Evolutionary conservation across 257 asterid genomes (phyloP), one percentile per base, ranked within the genome.

Genomic region (Jacaranda copaia): DNA sequence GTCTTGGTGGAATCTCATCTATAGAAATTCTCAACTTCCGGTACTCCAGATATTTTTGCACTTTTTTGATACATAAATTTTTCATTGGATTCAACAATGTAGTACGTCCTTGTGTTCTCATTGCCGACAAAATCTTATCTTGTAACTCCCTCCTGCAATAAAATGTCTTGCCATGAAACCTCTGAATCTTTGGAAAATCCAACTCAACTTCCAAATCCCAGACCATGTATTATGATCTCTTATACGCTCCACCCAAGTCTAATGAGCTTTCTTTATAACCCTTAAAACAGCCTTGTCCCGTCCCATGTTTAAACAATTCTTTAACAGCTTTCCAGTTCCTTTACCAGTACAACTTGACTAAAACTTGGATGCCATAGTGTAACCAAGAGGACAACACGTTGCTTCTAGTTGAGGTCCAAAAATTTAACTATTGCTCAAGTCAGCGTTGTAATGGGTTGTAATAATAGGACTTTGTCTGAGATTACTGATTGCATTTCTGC

Each of bases 1-100:
- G 88, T 93, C 75, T 86, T 93, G 80, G 98, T 93, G 71, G 98
- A 91, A 80, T 97, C 98, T 67, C 86, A 93, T 65, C 87, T 87
- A 81, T 88, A 73, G 89, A 72, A 79, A 83, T 3, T 46, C 32
- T 64, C 63, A 15, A 69, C 71, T 62, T 45, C 71, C 4, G 84
- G 87, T 82, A 79, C 45, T 8, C 57, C 5, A 18, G 36, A 4
- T n/a, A 62, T 6, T 56, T 56, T 56, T 8, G 53, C 48, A 18
- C 15, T 64, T 39, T 18, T 19, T 3, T 32, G 1, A n/a, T 68
- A 14, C 52, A 25, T 4, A 73, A 35, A 35, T 19, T 56, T 16
- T 56, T 12, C 12, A 42, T n/a, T 56, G 12, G n/a, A 42, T 16
- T 40, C 38, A 51, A 61, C n/a, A 35, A 12, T 20, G 2, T 5